phyloP scores from a whole-genome alignment of 441 rosid species.

The Raphanus hybrid region DNA sequence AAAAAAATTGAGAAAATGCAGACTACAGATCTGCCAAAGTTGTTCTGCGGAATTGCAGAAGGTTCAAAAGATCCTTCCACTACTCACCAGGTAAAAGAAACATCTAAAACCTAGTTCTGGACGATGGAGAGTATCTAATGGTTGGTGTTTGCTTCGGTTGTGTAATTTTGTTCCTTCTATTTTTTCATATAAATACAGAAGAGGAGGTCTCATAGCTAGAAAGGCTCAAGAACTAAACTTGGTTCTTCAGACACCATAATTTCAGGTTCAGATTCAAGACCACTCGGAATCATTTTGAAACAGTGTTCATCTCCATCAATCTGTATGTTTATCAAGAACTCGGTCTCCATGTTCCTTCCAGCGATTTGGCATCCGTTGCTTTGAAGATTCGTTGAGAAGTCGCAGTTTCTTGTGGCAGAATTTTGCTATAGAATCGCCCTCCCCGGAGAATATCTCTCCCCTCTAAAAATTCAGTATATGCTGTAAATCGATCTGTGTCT shows the following conservation, averaged over 20 bases:
- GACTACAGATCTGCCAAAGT: conserved; percentile 76
- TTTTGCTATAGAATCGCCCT: background rate
- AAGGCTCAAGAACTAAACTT: conserved; percentile 72
- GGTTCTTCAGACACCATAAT: conserved; percentile 66
- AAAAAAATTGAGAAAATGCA: conserved; percentile 42
- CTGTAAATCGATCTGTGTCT: conserved; percentile 28
- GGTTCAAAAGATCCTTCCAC: conserved; percentile 68
- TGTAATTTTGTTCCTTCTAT: background rate
- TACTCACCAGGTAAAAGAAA: conserved; percentile 56
- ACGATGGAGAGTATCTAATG: background rate
- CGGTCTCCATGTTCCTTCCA: conserved; percentile 24
- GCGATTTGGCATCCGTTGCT: conserved; percentile 19
- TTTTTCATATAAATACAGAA: conserved; percentile 52
- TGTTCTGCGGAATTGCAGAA: conserved; percentile 75
- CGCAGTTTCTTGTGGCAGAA: conserved; percentile 26
- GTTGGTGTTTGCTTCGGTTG: conserved; percentile 1
- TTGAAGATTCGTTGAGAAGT: background rate
- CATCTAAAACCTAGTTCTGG: conserved; percentile 23
- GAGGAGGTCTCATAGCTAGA: conserved; percentile 72
- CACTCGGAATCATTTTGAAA: conserved; percentile 12
- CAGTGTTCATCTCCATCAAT: background rate
- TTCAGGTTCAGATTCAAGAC: conserved; percentile 21
- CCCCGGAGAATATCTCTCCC: conserved; percentile 1
- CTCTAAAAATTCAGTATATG: conserved; percentile 11
- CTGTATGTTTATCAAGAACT: conserved; percentile 32